Evolutionary conservation across 1,139 yeast species (phyloP).

Genomic region (Pichia sp.): DNA sequence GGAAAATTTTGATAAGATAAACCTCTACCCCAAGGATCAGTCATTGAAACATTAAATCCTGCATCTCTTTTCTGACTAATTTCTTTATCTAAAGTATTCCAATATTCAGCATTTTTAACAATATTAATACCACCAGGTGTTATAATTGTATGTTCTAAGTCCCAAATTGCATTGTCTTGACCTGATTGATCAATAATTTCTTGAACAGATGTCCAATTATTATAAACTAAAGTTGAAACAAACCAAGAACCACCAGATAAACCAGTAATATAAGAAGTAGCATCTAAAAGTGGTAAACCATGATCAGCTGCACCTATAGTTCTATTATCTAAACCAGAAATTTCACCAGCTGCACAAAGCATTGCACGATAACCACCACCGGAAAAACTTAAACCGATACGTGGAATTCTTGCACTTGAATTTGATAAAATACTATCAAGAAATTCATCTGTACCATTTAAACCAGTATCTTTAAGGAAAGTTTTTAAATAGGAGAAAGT

Average conservation of each 20-base stretch:
- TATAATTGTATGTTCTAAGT: conserved; percentile 54
- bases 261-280: conserved; percentile 72
- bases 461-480: conserved; percentile 52
- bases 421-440: conserved; percentile 30
- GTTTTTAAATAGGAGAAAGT: conserved; percentile 48
- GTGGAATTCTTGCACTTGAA: conserved; percentile 24
- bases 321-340: conserved; percentile 74
- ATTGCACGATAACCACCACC: conserved; percentile 95
- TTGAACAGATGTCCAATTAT: conserved; percentile 74
- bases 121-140: conserved; percentile 68
- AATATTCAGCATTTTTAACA: conserved; percentile 50
- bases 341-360: conserved; percentile 84
- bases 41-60: conserved; percentile 69
- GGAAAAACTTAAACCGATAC: conserved; percentile 69
- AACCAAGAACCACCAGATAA: conserved; percentile 88
- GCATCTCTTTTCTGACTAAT: conserved; percentile 61
- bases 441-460: conserved; percentile 47
- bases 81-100: conserved; percentile 46
- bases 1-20: conserved; percentile 72
- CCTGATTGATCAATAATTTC: conserved; percentile 41
- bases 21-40: conserved; percentile 95
- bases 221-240: conserved; percentile 70
- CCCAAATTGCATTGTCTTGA: conserved; percentile 54
- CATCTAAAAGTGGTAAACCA: conserved; percentile 76
- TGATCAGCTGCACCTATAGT: conserved; percentile 49